Conservation (phyloP, 1,139 yeast genomes). For the Suhomyces bokatorum region DNA sequence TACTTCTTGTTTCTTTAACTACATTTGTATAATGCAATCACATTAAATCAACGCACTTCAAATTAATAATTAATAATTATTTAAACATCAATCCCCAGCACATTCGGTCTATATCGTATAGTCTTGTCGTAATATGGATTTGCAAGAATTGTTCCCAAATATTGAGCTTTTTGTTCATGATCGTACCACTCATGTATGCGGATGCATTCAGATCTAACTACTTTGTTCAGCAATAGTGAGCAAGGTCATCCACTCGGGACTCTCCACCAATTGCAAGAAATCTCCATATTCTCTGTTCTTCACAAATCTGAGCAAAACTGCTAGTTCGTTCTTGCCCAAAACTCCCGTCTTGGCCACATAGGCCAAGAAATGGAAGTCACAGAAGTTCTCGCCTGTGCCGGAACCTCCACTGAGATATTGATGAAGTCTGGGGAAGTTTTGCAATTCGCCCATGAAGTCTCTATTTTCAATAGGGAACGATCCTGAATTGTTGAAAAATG, state of each 20-base stretch:
- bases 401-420: conserved; percentile 45
- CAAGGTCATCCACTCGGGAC: conserved; percentile 77
- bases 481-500: conserved; percentile 41
- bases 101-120: no score
- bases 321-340: conserved; percentile 52
- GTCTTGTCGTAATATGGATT: no score
- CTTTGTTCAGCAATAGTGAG: conserved; percentile 54
- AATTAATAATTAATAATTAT: no score
- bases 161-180: not conserved
- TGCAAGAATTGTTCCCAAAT: no score
- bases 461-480: conserved; percentile 78
- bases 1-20: no score
- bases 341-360: conserved; percentile 58
- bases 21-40: no score
- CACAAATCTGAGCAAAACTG: conserved; percentile 46
- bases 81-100: no score
- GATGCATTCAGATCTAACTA: not conserved
- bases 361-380: conserved; percentile 73
- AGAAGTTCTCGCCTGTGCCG: conserved; percentile 42
- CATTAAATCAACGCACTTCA: no score
- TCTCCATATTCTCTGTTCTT: conserved; percentile 40
- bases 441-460: conserved; percentile 70
- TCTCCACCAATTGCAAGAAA: conserved; percentile 56
- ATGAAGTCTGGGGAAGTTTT: conserved; percentile 51
- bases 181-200: no score